Base-by-base conservation (phyloP, 2,329 filamentous ascomycete genomes). In the Fusarium pininemorale region DNA sequence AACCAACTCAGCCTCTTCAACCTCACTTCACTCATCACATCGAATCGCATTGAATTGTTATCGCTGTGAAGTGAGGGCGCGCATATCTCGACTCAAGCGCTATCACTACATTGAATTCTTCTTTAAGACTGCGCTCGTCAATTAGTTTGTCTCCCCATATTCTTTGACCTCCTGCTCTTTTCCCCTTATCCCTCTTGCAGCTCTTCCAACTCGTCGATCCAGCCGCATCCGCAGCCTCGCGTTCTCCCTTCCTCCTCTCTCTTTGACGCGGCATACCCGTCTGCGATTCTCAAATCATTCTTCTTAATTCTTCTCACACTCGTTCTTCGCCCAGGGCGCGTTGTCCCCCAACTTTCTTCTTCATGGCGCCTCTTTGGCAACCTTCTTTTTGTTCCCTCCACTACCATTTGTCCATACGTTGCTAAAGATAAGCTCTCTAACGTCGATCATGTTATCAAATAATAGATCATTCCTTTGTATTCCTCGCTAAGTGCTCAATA, bases 381-480 rank as follows among this genome's bases (percentile, higher is more conserved):
- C 54, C 72, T 69, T 73, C 63, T 66, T 70, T 75, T 76, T 75
- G 62, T 68, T 73, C 67, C 62, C 67, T 70, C 69, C 73, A 62
- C 66, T 74, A 70, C 70, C 71, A 76, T 75, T 69, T 74, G 39
- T 72, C 67, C 70, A 67, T 70, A 68, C 58, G 68, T 59, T 77
- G 60, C 78, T 82, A 80, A 85, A 83, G 82, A 85, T 86, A 81
- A 81, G 81, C 82, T 84, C 82, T 90, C 88, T 90, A 89, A 89
- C 87, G 79, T 83, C 85, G 85, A 85, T 84, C 84, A 83, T 85
- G 80, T 84, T 82, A 84, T 83, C 84, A 85, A 86, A 83, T 81
- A 85, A 82, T 84, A 87, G 86, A 83, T 85, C 73, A 73, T 67
- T 78, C 75, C 67, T 73, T 78, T 72, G 77, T 65, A 70, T 63